Base-by-base conservation (phyloP, 768 basidiomycete species). In the Xerocomellus dryophilus region DNA sequence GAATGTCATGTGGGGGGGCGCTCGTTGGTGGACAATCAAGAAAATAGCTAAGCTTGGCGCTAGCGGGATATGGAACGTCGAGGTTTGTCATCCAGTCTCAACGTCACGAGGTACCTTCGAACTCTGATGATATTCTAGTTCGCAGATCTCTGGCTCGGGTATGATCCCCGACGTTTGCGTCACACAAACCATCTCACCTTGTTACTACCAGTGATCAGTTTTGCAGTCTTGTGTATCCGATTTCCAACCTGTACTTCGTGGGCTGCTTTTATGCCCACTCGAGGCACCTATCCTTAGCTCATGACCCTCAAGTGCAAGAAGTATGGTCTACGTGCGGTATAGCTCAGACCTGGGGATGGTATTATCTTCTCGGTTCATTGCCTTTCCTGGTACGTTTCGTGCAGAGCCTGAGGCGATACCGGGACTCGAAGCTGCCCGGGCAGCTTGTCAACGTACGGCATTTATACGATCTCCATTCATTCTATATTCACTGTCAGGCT, bases 61-160 rank as follows among this genome's bases (percentile, higher is more conserved):
- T 9, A 84, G 90, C n/a, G 94, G 95, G 3, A 76, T 75, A 32
- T 80, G 79, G 46, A 77, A 74, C 12, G 93, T 95, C 53, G 92
- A 93, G 79, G 90, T 90, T 59, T 63, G 53, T 58, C 32, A 10
- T 14, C 31, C 14, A 29, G 31, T 45, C 17, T 27, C 14, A 35
- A 32, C 42, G 29, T 47, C 36, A 43, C 46, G n/a, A 25, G 10
- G 29, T 25, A 39, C 15, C 39, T 32, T 46, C 29, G 3, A 36
- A 45, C 29, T 54, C 56, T 56, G 56, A 60, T 47, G 29, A 17
- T 34, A 23, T 45, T 41, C 1, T 51, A 89, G 85, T 93, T 93
- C 66, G 72, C 85, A 15, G 91, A 92, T 75, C 90, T 93, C 82
- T 93, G 91, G 91, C 77, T 93, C 66, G 91, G 89, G 88, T 89